Percentiles rank a stretch among this genome's conserved stretches.
phyloP scores from a whole-genome alignment of 768 basidiomycete species.

The Tephrocybe rancida region DNA sequence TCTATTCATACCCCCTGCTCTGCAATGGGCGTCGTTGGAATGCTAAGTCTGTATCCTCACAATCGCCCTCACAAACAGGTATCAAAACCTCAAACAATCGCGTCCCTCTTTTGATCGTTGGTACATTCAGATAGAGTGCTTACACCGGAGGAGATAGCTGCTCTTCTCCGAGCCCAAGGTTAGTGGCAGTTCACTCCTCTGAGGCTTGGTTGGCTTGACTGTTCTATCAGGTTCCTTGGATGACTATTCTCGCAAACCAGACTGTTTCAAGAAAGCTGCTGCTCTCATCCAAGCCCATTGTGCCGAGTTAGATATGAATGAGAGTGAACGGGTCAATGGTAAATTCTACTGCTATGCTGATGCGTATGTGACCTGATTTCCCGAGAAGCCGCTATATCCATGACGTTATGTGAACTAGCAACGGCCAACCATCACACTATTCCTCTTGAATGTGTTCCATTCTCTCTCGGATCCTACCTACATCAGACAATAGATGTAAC shows the following conservation, averaged over 20 bases:
- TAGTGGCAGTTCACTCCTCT: neutral
- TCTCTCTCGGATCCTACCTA: constrained; percentile 23
- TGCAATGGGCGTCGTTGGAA: neutral
- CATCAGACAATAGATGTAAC: constrained; percentile 15
- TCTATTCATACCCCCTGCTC: neutral
- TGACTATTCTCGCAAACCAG: constrained; percentile 48
- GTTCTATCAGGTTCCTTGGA: constrained; percentile 28
- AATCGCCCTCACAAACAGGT: neutral
- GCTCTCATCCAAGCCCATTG: constrained; percentile 51
- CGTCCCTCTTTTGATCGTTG: neutral
- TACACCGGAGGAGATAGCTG: constrained; percentile 14
- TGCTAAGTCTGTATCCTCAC: neutral
- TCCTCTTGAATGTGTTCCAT: constrained; percentile 64
- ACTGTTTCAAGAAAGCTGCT: constrained; percentile 65
- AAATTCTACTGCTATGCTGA: neutral
- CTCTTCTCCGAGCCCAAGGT: constrained; percentile 18
- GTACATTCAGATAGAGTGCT: constrained; percentile 8
- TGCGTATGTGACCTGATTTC: neutral
- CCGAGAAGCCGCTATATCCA: constrained; percentile 63
- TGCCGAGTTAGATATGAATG: constrained; percentile 57
- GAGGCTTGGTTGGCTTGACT: neutral
- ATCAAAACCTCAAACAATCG: neutral
- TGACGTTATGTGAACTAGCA: constrained; percentile 81
- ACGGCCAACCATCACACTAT: constrained; percentile 69
- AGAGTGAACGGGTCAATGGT: constrained; percentile 67